These are phyloP conservation scores for Ulmus americana DNA, from an alignment of 331 rosid species.

Conservation along the genomic window DNA sequence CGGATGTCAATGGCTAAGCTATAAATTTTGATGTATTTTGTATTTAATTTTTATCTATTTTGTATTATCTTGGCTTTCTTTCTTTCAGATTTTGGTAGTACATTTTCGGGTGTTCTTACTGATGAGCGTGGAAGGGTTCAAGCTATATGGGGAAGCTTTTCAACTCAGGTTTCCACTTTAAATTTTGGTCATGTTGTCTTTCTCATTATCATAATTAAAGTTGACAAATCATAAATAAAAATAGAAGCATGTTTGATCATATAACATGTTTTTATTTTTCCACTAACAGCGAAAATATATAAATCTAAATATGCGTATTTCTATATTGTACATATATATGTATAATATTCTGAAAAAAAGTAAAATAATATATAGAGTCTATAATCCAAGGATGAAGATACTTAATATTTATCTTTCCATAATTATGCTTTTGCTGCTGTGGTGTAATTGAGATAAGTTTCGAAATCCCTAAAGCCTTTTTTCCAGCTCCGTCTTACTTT, in stretches of 20 bases:
- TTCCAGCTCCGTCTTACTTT: background rate
- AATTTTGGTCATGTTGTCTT: background rate
- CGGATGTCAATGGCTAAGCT: background rate
- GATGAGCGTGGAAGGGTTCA: slow-evolving; percentile 90
- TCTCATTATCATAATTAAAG: background rate
- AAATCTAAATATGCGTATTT: background rate
- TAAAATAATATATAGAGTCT: background rate
- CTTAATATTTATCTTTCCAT: background rate
- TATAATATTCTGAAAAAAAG: background rate
- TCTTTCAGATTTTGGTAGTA: slow-evolving; percentile 79
- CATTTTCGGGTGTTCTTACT: slow-evolving; percentile 88
- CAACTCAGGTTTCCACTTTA: slow-evolving; percentile 65
- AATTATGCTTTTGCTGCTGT: slow-evolving; percentile 1
- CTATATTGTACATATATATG: background rate
- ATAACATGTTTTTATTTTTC: background rate
- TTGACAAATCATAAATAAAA: background rate
- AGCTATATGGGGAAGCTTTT: slow-evolving; percentile 99
- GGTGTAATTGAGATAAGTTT: slow-evolving; percentile 1
- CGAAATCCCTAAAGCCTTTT: background rate
- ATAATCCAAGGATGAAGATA: background rate
- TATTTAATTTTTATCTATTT: slow-evolving; percentile 7
- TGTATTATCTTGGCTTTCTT: slow-evolving; percentile 15
- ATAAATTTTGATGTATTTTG: background rate
- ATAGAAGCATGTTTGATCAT: too few relatives aligned
- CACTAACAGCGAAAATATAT: background rate